Evolutionary conservation across 2,329 filamentous ascomycete species (phyloP).

Genomic region (Achaetomium macrosporum): DNA sequence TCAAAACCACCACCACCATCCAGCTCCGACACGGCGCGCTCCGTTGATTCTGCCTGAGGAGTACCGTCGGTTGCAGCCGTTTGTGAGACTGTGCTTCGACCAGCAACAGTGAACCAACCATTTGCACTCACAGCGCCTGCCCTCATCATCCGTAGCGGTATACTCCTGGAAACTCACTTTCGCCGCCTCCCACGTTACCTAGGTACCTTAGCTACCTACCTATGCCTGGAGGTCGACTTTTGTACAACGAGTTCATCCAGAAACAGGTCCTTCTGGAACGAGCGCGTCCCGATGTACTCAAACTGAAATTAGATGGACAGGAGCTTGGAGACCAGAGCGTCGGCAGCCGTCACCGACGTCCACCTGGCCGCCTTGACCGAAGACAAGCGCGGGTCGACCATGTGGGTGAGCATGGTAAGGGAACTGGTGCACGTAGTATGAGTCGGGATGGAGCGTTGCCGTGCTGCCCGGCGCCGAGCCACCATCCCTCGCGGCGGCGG

Average conservation of each 20-base stretch:
- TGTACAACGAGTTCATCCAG: conserved; percentile 25
- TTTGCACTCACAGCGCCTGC: no score
- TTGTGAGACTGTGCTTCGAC: conserved; percentile 59
- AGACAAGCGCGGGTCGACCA: conserved; percentile 23
- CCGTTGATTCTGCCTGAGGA: conserved; percentile 77
- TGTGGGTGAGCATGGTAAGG: conserved; percentile 24
- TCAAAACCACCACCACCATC: no score
- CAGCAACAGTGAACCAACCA: no score
- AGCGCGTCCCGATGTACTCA: conserved; percentile 20
- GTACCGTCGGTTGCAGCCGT: conserved; percentile 70
- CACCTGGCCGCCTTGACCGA: conserved; percentile 23
- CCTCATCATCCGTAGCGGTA: conserved; percentile 28
- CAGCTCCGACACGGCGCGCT: no score
- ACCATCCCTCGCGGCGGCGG: not conserved
- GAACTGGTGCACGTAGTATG: not conserved
- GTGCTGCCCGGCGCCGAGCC: not conserved
- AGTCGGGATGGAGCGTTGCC: not conserved
- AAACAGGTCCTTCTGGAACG: conserved; percentile 26
- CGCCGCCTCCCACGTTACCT: conserved; percentile 26
- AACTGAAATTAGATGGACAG: conserved; percentile 24
- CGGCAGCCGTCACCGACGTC: conserved; percentile 26
- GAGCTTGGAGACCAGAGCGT: conserved; percentile 23
- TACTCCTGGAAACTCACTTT: conserved; percentile 20
- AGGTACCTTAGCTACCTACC: no score
- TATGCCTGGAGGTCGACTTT: no score